phyloP scores from a whole-genome alignment of 495 filamentous ascomycete species.

The Podospora conica region DNA sequence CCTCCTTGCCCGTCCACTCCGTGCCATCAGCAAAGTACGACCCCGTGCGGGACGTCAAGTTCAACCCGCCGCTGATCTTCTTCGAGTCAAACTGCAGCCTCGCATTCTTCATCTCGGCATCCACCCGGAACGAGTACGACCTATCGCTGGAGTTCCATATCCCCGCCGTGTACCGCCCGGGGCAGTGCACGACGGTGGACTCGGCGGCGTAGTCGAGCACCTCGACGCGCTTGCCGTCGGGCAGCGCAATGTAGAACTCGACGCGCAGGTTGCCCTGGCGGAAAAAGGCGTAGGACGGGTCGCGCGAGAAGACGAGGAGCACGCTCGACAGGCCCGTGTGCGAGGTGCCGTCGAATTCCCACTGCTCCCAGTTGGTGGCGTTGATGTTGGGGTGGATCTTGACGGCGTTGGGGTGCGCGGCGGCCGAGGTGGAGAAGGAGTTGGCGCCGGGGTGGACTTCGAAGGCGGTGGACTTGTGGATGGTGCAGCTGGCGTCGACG shows the following conservation, averaged over 20 bases:
- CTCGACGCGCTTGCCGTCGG: slow-evolving; percentile 2
- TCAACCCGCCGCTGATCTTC: not conserved
- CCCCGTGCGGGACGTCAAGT: not conserved
- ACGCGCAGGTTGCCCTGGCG: slow-evolving; percentile 10
- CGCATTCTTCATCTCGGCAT: not conserved
- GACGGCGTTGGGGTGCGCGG: slow-evolving; percentile 3
- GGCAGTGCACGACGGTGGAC: not conserved
- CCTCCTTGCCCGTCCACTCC: not conserved
- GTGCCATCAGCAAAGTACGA: not conserved
- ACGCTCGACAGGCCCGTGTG: not conserved
- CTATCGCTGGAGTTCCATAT: not conserved
- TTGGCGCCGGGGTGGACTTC: not conserved
- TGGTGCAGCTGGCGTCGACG: not conserved
- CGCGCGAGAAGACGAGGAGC: slow-evolving; percentile 1
- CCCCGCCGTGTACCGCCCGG: not conserved
- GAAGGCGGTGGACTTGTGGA: not conserved
- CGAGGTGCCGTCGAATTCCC: slow-evolving; percentile 25
- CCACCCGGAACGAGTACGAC: not conserved
- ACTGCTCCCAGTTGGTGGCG: slow-evolving; percentile 20
- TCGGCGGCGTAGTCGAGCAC: slow-evolving; percentile 2
- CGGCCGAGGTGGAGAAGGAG: slow-evolving; percentile 3
- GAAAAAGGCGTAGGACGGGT: slow-evolving; percentile 9
- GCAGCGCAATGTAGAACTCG: slow-evolving; percentile 7
- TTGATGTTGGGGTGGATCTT: slow-evolving; percentile 18
- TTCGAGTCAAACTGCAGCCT: not conserved